Percentiles rank a stretch among this genome's conserved stretches.
Conservation (phyloP, 2,329 filamentous ascomycete species). For the Trichoderma koningii region DNA sequence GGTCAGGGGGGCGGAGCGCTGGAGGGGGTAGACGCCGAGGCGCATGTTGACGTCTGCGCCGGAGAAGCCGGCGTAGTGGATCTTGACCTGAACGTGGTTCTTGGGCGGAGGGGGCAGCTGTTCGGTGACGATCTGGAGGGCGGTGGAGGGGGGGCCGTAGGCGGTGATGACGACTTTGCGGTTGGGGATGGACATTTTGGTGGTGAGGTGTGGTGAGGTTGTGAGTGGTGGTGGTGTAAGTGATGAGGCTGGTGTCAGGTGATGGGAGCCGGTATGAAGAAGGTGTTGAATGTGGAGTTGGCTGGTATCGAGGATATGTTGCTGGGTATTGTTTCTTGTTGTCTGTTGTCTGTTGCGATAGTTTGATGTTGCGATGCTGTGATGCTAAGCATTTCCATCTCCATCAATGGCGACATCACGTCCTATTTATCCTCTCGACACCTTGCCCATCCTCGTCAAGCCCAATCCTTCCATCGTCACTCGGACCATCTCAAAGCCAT, state of each 20-base stretch:
- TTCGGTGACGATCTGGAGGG: slow-evolving; percentile 39
- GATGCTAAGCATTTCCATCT: slow-evolving; percentile 4
- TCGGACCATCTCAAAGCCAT: neutral
- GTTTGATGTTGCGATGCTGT: too few species aligned
- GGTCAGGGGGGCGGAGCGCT: slow-evolving; percentile 49
- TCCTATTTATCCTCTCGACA: slow-evolving; percentile 15
- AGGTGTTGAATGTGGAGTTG: neutral
- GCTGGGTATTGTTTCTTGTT: neutral
- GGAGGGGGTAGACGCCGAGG: slow-evolving; percentile 49
- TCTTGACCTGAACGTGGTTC: slow-evolving; percentile 50
- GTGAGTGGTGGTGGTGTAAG: neutral
- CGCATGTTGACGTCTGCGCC: slow-evolving; percentile 55
- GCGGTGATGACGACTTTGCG: slow-evolving; percentile 50
- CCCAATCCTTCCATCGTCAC: neutral
- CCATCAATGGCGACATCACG: neutral
- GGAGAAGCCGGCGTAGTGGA: slow-evolving; percentile 51
- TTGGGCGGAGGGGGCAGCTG: slow-evolving; percentile 44
- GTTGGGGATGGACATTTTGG: slow-evolving; percentile 25
- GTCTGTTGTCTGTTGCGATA: neutral
- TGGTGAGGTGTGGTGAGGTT: neutral
- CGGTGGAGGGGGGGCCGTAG: slow-evolving; percentile 45
- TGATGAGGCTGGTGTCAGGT: neutral
- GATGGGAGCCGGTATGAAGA: neutral
- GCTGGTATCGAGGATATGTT: neutral
- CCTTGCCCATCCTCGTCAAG: neutral